Evolutionary conservation across 1,139 yeast genomes (phyloP), one percentile per base, ranked within the genome.

Genomic region (Geotrichum aggregatum): DNA sequence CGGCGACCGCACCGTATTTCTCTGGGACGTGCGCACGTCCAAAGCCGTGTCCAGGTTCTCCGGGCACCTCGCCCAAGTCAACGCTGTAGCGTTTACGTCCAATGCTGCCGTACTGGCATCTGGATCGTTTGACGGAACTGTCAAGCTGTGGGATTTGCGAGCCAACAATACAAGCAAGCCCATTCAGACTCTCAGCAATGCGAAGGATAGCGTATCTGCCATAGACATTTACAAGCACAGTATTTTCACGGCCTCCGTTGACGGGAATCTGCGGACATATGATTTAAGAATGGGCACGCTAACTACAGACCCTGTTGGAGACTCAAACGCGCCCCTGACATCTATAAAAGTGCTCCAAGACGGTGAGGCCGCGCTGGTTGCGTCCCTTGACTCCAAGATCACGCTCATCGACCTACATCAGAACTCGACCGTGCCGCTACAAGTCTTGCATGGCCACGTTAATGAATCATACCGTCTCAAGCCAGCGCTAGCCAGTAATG

Each of bases 401-500:
- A 56, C 68, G 13, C 59, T 66, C 1, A 49, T 69, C 52, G 70
- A 68, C 48, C 52, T 47, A 14, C 47, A 44, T 6, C 14, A 21
- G 19, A 49, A 49, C 21, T 54, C 57, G 36, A 72, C 71, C 2
- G 50, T 55, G 10, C 50, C 64, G 18, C 52, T 64, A 35, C 66
- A 65, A 47, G 50, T 59, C 11, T 67, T 56, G 52, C 48, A 42
- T 6, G 71, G 71, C 18, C 71, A 68, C 42, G 48, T 31, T 18
- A 65, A 67, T 50, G 54, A 52, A 7, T 60, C 61, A 49, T 63
- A 61, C 42, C 61, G 70, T 8, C 52, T 64, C 24, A 55, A 57
- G 18, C 60, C 65, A 10, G 47, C 56, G 16, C 60, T 66, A 44
- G 57, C 58, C 16, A 55, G 52, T n/a, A 58, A 86, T 69, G 96